These are phyloP conservation scores for Mycotypha africana DNA, from an alignment of 371 early-diverging fungal genomes.

Conservation along the genomic window DNA sequence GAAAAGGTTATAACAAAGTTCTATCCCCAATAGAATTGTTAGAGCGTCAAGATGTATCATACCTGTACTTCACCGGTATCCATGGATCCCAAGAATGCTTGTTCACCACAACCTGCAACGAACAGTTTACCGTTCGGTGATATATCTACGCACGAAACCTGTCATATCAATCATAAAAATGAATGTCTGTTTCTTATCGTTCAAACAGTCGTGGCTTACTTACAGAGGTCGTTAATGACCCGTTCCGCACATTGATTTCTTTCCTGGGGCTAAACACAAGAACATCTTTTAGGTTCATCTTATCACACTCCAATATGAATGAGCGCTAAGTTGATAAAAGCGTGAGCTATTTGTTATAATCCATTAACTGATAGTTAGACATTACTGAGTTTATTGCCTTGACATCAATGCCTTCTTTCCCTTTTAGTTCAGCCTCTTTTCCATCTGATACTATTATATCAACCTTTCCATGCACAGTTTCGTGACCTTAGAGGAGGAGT, in stretches of 20 bases:
- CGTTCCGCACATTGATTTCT: too few relatives aligned
- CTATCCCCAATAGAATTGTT: too few relatives aligned
- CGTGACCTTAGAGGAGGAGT: slow-evolving; percentile 1
- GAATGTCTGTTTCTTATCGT: not conserved
- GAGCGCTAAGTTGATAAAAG: slow-evolving; percentile 27
- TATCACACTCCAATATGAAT: slow-evolving; percentile 30
- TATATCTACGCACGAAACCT: slow-evolving; percentile 47
- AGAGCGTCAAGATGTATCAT: too few relatives aligned
- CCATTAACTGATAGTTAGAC: not conserved
- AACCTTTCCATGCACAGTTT: slow-evolving; percentile 13
- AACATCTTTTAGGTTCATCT: slow-evolving; percentile 2
- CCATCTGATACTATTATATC: slow-evolving; percentile 3
- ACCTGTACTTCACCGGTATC: too few relatives aligned
- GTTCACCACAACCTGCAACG: slow-evolving; percentile 38
- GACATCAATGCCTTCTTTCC: slow-evolving; percentile 18
- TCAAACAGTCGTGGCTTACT: too few relatives aligned
- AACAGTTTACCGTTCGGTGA: slow-evolving; percentile 52
- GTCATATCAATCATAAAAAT: not conserved
- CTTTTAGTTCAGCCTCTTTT: slow-evolving; percentile 5
- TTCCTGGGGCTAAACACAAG: slow-evolving; percentile 10
- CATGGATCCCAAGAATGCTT: slow-evolving; percentile 30
- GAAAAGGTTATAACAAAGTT: too few relatives aligned
- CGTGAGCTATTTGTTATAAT: not conserved
- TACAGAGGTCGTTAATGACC: too few relatives aligned
- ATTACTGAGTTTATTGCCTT: slow-evolving; percentile 26